Evolutionary conservation across 805 yeast genomes (phyloP).

Genomic region (Candida succiphila): DNA sequence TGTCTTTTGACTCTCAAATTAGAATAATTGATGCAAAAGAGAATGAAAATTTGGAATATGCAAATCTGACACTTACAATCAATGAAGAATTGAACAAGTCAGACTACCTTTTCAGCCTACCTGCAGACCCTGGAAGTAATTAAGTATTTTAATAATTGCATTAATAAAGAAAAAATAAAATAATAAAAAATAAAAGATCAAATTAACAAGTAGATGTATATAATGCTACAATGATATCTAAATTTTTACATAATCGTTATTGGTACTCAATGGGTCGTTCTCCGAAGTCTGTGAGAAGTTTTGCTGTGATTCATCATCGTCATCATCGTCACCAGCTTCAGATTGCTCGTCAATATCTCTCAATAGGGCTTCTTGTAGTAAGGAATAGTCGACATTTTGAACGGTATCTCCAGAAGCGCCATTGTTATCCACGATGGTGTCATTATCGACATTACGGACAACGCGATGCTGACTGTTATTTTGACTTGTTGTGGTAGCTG

Average conservation of each 20-base stretch:
- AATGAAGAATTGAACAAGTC: neutral
- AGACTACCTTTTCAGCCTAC: too few species aligned
- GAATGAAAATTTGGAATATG: constrained; percentile 3
- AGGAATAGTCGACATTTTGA: constrained; percentile 9
- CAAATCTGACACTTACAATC: neutral
- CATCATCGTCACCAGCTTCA: constrained; percentile 15
- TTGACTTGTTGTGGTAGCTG: too few species aligned
- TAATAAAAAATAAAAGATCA: too few species aligned
- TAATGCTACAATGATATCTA: too few species aligned
- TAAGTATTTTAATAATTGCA: too few species aligned
- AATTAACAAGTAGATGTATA: too few species aligned
- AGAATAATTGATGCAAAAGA: constrained; percentile 9
- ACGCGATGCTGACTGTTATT: too few species aligned
- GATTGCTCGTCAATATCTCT: constrained; percentile 8
- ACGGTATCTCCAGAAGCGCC: constrained; percentile 9
- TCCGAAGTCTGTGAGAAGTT: neutral
- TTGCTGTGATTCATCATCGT: constrained; percentile 12
- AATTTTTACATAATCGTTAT: constrained; percentile 14
- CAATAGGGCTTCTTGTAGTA: constrained; percentile 7
- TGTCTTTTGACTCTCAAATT: constrained; percentile 11
- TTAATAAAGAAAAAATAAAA: too few species aligned
- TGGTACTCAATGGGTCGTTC: constrained; percentile 7
- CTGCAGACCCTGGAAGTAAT: too few species aligned
- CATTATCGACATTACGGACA: too few species aligned
- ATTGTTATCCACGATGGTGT: too few species aligned